A percentile compares a stretch with the other conserved stretches of the same genome.
These are phyloP conservation scores for Exophiala alcalophila DNA, from an alignment of 2,329 filamentous ascomycete genomes.

Conservation along the genomic window DNA sequence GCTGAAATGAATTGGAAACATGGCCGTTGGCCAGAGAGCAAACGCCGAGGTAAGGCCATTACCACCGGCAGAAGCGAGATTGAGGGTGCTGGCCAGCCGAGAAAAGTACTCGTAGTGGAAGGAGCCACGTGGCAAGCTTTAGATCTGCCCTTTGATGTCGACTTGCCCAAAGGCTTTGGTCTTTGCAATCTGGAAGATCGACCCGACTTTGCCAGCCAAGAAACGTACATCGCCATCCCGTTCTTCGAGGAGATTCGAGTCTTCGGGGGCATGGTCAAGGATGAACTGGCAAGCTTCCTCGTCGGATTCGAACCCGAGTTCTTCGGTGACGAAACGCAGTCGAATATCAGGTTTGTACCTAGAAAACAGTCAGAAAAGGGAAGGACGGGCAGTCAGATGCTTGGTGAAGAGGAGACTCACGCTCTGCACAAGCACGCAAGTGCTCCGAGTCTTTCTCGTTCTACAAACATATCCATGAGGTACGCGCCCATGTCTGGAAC, in stretches of 20 bases:
- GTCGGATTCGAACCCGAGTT: conserved; percentile 92
- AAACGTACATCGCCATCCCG: conserved; percentile 71
- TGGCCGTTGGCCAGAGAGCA: conserved; percentile 1
- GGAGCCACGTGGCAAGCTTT: conserved; percentile 20
- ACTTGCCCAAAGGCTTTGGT: conserved; percentile 75
- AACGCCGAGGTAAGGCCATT: conserved; percentile 1
- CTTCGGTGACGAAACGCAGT: conserved; percentile 88
- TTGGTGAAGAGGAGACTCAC: conserved; percentile 59
- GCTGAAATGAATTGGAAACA: conserved; percentile 6
- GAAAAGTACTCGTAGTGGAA: background rate
- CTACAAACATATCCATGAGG: conserved; percentile 98
- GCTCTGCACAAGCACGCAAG: conserved; percentile 90
- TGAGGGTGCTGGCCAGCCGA: background rate
- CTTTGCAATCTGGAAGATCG: conserved; percentile 71
- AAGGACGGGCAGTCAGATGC: background rate
- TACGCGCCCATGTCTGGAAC: conserved; percentile 97
- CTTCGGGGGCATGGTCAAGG: conserved; percentile 70
- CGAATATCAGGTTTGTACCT: conserved; percentile 92
- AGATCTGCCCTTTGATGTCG: conserved; percentile 96
- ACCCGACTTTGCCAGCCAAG: conserved; percentile 68
- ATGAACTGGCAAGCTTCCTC: conserved; percentile 88
- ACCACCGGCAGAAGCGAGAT: background rate
- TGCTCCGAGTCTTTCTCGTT: conserved; percentile 85
- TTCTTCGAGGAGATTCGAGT: conserved; percentile 66
- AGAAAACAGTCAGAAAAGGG: conserved; percentile 46